A percentile compares a stretch with the other conserved stretches of the same genome.
Conservation (phyloP, 176 grass and related monocot species). For the Dactylis glomerata region DNA sequence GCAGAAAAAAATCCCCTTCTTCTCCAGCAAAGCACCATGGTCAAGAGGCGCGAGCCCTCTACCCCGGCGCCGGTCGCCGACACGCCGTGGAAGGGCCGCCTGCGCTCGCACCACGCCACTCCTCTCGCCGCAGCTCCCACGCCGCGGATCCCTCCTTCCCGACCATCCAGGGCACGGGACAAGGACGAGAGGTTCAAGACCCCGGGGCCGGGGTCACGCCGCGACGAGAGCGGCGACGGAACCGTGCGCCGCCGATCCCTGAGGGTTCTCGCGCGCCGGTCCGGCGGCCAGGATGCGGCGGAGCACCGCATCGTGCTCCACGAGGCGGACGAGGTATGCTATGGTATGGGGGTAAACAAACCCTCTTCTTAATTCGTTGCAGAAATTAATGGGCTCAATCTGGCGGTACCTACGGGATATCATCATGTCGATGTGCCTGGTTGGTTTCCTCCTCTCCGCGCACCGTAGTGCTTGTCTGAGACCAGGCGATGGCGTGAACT, state of each 20-base stretch:
- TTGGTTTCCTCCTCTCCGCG: neutral
- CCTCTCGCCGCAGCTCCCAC: neutral
- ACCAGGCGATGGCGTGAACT: neutral
- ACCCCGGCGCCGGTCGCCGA: neutral
- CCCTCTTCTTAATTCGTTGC: neutral
- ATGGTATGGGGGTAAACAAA: too few species aligned
- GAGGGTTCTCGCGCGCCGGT: neutral
- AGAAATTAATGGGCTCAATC: neutral
- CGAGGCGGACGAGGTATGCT: neutral
- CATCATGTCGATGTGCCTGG: neutral
- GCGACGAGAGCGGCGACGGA: neutral
- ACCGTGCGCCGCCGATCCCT: neutral
- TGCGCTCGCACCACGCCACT: constrained; percentile 4
- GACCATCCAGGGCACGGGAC: neutral
- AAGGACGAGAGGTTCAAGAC: neutral
- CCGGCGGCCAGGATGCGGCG: neutral
- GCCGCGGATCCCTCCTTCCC: neutral
- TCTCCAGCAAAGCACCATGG: neutral
- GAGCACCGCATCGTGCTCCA: neutral
- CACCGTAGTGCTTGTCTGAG: neutral
- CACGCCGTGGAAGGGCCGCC: neutral
- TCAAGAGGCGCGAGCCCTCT: neutral
- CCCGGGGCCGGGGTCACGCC: neutral
- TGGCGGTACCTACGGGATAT: neutral
- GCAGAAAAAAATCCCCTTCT: neutral